These are phyloP conservation scores for Phytophthora megakarya DNA, from an alignment of 352 stramenopile genomes.

Conservation along the genomic window DNA sequence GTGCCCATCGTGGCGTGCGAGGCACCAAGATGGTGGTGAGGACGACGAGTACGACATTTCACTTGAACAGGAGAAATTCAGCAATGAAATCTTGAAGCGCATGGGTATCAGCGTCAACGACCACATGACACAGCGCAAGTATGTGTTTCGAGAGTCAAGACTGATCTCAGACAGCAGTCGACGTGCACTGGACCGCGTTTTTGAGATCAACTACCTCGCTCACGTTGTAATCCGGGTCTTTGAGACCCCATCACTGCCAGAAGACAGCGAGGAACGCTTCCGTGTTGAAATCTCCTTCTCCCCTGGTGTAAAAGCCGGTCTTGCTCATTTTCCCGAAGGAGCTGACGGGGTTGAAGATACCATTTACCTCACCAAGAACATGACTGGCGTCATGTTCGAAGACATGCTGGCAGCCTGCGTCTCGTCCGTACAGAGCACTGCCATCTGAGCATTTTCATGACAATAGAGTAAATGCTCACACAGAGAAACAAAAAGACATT, in stretches of 20 bases:
- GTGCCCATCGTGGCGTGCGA: slow-evolving; percentile 69
- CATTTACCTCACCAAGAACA: slow-evolving; percentile 86
- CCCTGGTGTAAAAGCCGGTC: slow-evolving; percentile 61
- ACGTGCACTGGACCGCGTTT: slow-evolving; percentile 82
- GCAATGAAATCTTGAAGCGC: slow-evolving; percentile 82
- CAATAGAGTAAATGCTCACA: slow-evolving; percentile 24
- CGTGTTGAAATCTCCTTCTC: slow-evolving; percentile 89
- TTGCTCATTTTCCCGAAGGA: slow-evolving; percentile 19
- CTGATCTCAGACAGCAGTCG: slow-evolving; percentile 78
- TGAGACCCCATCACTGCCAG: slow-evolving; percentile 90
- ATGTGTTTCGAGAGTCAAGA: slow-evolving; percentile 82
- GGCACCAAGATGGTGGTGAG: slow-evolving; percentile 57
- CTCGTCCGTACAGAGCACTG: slow-evolving; percentile 64
- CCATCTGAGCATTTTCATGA: slow-evolving; percentile 26
- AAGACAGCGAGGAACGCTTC: slow-evolving; percentile 86
- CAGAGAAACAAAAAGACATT: slow-evolving; percentile 14
- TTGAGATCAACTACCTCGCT: slow-evolving; percentile 98
- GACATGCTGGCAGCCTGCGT: slow-evolving; percentile 88
- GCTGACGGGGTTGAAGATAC: slow-evolving; percentile 57
- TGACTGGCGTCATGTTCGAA: slow-evolving; percentile 89
- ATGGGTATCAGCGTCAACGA: slow-evolving; percentile 88
- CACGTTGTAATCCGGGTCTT: slow-evolving; percentile 99
- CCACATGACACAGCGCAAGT: slow-evolving; percentile 79
- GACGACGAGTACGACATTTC: slow-evolving; percentile 78
- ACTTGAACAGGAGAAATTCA: slow-evolving; percentile 82